A percentile compares a stretch with the other conserved stretches of the same genome.
Conservation (phyloP, 78 protist genomes). For the Dictyostelium brefeldianum region DNA sequence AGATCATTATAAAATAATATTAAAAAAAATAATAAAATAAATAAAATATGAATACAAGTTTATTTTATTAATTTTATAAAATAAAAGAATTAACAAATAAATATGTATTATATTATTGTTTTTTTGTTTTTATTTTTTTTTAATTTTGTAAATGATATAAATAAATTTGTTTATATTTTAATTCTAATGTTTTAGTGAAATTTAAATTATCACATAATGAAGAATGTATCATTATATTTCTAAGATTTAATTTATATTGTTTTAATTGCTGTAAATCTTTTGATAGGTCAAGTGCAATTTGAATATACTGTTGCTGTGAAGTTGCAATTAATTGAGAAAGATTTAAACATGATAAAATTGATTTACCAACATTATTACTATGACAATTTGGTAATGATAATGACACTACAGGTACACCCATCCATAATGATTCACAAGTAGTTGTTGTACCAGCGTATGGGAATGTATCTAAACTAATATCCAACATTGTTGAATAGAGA, state of each 20-base stretch:
- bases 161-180: slow-evolving; percentile 7
- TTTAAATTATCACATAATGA: slow-evolving; percentile 31
- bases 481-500: slow-evolving; percentile 65
- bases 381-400: slow-evolving; percentile 26
- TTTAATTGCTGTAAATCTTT: neutral
- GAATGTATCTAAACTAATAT: slow-evolving; percentile 83
- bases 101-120: too few relatives aligned
- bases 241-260: neutral
- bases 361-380: slow-evolving; percentile 81
- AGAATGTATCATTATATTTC: slow-evolving; percentile 15
- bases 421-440: slow-evolving; percentile 78
- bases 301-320: slow-evolving; percentile 56
- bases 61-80: too few relatives aligned
- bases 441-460: slow-evolving; percentile 88
- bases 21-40: too few relatives aligned
- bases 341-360: slow-evolving; percentile 62
- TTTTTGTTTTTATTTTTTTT: too few relatives aligned
- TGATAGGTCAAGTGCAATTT: slow-evolving; percentile 79
- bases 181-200: slow-evolving; percentile 46
- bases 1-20: too few relatives aligned
- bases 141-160: neutral
- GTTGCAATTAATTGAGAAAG: slow-evolving; percentile 51
- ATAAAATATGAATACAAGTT: too few relatives aligned
- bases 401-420: slow-evolving; percentile 88
- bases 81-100: too few relatives aligned